Evolutionary conservation across 208 protist genomes (phyloP), one percentile per base, ranked within the genome.

Genomic region (Trypanosoma rangeli): DNA sequence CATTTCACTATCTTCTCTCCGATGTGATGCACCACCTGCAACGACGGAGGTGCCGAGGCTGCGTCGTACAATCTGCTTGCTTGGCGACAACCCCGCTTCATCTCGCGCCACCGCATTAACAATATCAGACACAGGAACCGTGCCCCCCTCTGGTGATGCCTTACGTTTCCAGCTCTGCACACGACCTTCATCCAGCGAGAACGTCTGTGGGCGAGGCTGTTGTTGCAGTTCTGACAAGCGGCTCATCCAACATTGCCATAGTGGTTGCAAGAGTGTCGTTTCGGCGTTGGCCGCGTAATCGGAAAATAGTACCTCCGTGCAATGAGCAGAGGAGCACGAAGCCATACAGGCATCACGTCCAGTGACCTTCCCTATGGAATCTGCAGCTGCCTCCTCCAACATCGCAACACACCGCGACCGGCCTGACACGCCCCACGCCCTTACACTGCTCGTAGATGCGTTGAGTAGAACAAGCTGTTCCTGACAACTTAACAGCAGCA

Each of bases 381-480:
- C 16, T 33, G 33, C n/a, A 1, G 33, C 10, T 1, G 46, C 15
- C 1, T 29, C 7, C 29, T 55, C n/a, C 5, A 5, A 8, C 12
- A 20, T 49, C 7, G 44, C 28, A 26, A 69, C 52, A 44, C 24
- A 62, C 13, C 28, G 31, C 16, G 29, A 37, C n/a, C 55, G 33
- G 64, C 28, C 31, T 37, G 42, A 22, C 7, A 13, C 29, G 4
- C 29, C 42, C 63, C 62, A 76, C 24, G 64, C 2, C 48, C 31
- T 39, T 16, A 76, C 57, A 31, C 70, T 63, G 12, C 3, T 33
- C 5, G 39, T 56, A 2, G 70, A 76, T n/a, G 63, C 61, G 39
- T 61, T 65, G 18, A 76, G 44, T 20, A 76, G 31, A 18, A 76
- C 16, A 35, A 76, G 31, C 18, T 42, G 54, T 7, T 68, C 22